A percentile compares a stretch with the other conserved stretches of the same genome.
phyloP scores from a whole-genome alignment of 176 grass and related monocot species.

The Luzula sylvatica region DNA sequence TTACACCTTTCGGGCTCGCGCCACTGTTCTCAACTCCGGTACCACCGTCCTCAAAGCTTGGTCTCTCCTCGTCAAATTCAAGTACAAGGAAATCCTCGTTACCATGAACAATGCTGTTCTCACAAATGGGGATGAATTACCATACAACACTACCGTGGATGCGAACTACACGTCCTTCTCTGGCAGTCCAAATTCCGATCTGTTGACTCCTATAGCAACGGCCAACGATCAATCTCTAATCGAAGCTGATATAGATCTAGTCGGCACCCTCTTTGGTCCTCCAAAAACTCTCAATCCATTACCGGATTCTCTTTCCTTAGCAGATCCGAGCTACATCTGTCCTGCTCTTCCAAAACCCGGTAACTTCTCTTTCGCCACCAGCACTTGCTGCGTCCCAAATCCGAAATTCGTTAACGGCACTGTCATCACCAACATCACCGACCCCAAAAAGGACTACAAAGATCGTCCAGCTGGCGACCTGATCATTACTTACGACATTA shows the following conservation, averaged over 20 bases:
- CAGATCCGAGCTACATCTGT: conserved; percentile 46
- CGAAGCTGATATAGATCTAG: conserved; percentile 34
- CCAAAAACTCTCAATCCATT: conserved; percentile 29
- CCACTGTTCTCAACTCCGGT: conserved; percentile 54
- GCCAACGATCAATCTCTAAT: conserved; percentile 41
- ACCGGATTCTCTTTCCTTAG: conserved; percentile 38
- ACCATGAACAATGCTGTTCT: conserved; percentile 47
- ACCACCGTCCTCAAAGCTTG: conserved; percentile 60
- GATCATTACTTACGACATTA: conserved; percentile 68
- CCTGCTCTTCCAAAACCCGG: conserved; percentile 20
- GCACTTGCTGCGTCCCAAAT: conserved; percentile 66
- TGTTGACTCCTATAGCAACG: conserved; percentile 70
- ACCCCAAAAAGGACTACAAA: conserved; percentile 43
- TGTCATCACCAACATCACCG: conserved; percentile 27
- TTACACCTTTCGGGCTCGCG: conserved; percentile 53
- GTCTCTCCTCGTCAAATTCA: conserved; percentile 46
- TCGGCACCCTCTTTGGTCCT: conserved; percentile 61
- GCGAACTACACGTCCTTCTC: conserved; percentile 78
- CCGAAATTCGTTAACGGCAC: conserved; percentile 48
- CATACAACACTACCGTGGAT: conserved; percentile 60
- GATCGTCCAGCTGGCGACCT: conserved; percentile 57
- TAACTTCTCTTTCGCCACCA: neutral
- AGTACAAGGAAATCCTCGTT: conserved; percentile 66
- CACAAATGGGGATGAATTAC: conserved; percentile 46
- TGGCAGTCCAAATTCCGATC: conserved; percentile 63